Base-by-base conservation (phyloP, 495 filamentous ascomycete genomes). In the Hyphodiscus hymeniophilus region DNA sequence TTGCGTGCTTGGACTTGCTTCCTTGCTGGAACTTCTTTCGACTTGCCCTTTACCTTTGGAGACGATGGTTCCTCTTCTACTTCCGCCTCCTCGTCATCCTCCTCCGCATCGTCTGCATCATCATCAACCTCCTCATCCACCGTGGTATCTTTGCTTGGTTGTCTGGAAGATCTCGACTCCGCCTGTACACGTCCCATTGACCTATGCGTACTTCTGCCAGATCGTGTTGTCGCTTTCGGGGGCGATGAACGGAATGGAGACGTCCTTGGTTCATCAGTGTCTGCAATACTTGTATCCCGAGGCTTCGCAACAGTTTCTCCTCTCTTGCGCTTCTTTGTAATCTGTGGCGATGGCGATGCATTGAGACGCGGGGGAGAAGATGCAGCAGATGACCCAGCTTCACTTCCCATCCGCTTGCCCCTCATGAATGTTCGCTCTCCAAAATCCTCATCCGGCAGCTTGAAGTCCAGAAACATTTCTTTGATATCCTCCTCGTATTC, bases 401-500 rank as follows among this genome's bases (percentile, higher is more conserved):
- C 50, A 48, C 46, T 53, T 36, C 38, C 12, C 58, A 63, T 78
- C 60, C 60, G 73, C 60, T 69, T 82, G 0, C 69, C 70, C 50
- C 76, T 74, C 48, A 74, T 74, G 63, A 86, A 82, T 69, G 87
- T 91, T 52, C 83, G 53, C 1, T 87, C 82, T 43, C 76, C 80
- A 58, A 81, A 96, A 36, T 92, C 84, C 13, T 84, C 79, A 24
- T 76, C 68, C 0, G 88, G 87, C n/a, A 96, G 75, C 38, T 72
- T 66, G 52, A 95, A 96, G 16, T 87, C 75, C 39, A 72, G 73
- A 51, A 77, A 85, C 28, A 66, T 66, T 7, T 67, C 63, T 67
- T 67, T 22, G 26, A 79, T 74, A 6, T 61, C 64, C 8, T 79
- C 78, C 7, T 75, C 73, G 40, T 84, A 80, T 41, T 84, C 80